A percentile compares a stretch with the other conserved stretches of the same genome.
These are phyloP conservation scores for Adansonia grandidieri DNA, from an alignment of 441 rosid species.

Conservation along the genomic window DNA sequence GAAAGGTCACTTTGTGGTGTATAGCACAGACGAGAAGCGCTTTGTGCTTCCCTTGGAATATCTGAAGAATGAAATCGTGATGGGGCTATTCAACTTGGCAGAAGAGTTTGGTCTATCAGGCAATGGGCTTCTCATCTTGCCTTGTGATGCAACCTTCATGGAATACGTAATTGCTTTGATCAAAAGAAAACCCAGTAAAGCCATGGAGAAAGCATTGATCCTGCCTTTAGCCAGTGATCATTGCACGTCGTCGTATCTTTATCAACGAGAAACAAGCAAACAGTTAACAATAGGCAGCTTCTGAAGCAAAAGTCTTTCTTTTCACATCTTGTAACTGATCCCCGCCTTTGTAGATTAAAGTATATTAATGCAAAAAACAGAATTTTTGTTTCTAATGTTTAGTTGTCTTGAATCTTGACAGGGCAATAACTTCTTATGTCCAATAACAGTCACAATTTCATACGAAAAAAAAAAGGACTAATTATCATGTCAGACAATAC, in stretches of 20 bases:
- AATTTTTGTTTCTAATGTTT: background rate
- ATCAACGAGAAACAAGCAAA: slow-evolving; percentile 17
- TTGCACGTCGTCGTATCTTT: slow-evolving; percentile 5
- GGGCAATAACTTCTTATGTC: background rate
- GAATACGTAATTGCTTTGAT: slow-evolving; percentile 34
- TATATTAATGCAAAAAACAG: background rate
- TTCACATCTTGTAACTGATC: background rate
- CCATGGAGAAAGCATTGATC: slow-evolving; percentile 35
- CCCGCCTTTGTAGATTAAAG: slow-evolving; percentile 21
- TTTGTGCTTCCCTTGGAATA: slow-evolving; percentile 34
- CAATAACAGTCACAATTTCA: background rate
- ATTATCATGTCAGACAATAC: background rate
- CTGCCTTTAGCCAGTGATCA: slow-evolving; percentile 21
- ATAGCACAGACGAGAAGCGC: slow-evolving; percentile 32
- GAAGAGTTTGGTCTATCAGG: slow-evolving; percentile 39
- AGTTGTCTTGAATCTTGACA: background rate
- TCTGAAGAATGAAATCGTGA: slow-evolving; percentile 31
- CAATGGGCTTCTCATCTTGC: slow-evolving; percentile 43
- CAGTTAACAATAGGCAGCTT: slow-evolving; percentile 11
- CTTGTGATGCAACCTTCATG: slow-evolving; percentile 46
- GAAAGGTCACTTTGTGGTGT: slow-evolving; percentile 34
- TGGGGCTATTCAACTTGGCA: slow-evolving; percentile 32
- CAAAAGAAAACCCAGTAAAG: slow-evolving; percentile 22
- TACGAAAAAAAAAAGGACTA: background rate
- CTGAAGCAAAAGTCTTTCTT: background rate